Conservation (phyloP, 2,329 filamentous ascomycete genomes). For the Zymoseptoria tritici region DNA sequence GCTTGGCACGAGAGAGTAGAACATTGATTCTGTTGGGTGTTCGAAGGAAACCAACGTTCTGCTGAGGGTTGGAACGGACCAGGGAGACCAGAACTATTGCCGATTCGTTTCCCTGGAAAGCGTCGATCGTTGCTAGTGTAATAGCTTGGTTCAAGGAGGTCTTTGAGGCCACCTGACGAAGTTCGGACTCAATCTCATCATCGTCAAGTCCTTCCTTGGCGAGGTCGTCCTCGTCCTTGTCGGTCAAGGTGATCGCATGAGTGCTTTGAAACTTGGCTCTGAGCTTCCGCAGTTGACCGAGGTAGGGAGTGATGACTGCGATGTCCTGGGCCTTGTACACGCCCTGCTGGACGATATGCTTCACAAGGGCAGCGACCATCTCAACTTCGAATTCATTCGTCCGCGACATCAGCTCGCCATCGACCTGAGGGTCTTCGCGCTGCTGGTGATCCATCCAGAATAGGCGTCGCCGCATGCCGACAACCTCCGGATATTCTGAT, state of each 20-base stretch:
- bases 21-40: slow-evolving; percentile 65
- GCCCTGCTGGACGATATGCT: slow-evolving; percentile 59
- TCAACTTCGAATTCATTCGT: slow-evolving; percentile 55
- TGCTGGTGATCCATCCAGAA: slow-evolving; percentile 58
- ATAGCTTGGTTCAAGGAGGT: slow-evolving; percentile 7
- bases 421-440: slow-evolving; percentile 33
- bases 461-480: slow-evolving; percentile 45
- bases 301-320: slow-evolving; percentile 62
- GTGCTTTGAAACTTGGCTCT: slow-evolving; percentile 21
- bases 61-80: slow-evolving; percentile 57
- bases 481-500: slow-evolving; percentile 29
- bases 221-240: slow-evolving; percentile 34
- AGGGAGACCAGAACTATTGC: slow-evolving; percentile 64
- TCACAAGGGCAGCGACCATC: slow-evolving; percentile 56
- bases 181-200: background rate
- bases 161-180: slow-evolving; percentile 1
- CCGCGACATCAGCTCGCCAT: slow-evolving; percentile 33
- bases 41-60: slow-evolving; percentile 56
- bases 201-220: background rate
- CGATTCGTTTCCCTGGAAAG: slow-evolving; percentile 53
- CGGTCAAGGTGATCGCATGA: slow-evolving; percentile 50
- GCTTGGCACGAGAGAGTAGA: slow-evolving; percentile 56
- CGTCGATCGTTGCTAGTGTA: slow-evolving; percentile 43
- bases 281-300: slow-evolving; percentile 50
- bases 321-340: slow-evolving; percentile 54